Evolutionary conservation across 129 eudicot genomes (phyloP).

Genomic region (Logfia minima): DNA sequence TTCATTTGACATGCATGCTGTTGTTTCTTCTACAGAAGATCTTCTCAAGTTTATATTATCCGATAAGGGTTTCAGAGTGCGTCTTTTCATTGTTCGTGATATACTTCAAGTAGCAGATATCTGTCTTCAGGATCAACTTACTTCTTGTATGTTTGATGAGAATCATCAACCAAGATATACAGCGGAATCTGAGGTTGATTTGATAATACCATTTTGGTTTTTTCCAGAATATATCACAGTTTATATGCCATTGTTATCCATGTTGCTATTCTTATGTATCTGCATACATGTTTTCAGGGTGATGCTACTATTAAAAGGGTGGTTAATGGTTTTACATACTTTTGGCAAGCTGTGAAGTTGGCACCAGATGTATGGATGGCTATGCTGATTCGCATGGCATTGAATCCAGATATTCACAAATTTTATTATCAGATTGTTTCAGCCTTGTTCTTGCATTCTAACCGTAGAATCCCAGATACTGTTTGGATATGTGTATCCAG

Average conservation of each 20-base stretch:
- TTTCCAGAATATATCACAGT: background rate
- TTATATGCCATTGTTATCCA: background rate
- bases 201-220: background rate
- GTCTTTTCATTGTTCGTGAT: constrained; percentile 73
- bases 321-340: constrained; percentile 52
- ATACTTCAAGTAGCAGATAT: constrained; percentile 68
- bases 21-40: constrained; percentile 94
- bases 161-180: constrained; percentile 21
- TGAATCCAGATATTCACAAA: constrained; percentile 64
- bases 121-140: constrained; percentile 54
- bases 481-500: constrained; percentile 57
- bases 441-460: constrained; percentile 43
- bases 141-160: constrained; percentile 42
- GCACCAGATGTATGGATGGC: constrained; percentile 90
- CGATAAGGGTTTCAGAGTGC: constrained; percentile 83
- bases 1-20: constrained; percentile 73
- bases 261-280: background rate
- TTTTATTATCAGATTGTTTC: constrained; percentile 47
- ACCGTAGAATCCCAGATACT: constrained; percentile 51
- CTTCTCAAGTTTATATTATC: constrained; percentile 69
- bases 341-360: constrained; percentile 67
- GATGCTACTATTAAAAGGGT: constrained; percentile 52
- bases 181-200: constrained; percentile 58
- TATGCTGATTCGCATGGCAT: constrained; percentile 70
- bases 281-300: constrained; percentile 40